A percentile compares a stretch with the other conserved stretches of the same genome.
Evolutionary conservation across 306 rosid species (phyloP).

Genomic region (Lotus japonicus): DNA sequence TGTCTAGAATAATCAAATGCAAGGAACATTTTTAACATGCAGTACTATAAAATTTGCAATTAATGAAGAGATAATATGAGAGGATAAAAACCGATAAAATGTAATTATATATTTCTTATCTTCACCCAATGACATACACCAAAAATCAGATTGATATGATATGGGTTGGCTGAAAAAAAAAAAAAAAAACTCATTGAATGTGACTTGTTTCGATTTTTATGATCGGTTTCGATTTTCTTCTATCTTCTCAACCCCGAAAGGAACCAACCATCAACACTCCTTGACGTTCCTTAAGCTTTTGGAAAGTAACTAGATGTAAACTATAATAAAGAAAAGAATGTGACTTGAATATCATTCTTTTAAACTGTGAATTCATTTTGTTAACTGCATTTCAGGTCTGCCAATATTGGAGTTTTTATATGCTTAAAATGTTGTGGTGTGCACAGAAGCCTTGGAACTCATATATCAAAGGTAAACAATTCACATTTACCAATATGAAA

Average conservation of each 20-base stretch:
- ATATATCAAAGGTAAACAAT: constrained; percentile 79
- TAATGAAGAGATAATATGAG: no score
- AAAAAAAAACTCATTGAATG: no score
- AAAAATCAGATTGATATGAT: no score
- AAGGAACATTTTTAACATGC: no score
- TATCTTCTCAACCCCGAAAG: no score
- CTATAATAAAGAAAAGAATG: neutral
- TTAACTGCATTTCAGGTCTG: constrained; percentile 62
- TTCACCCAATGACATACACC: no score
- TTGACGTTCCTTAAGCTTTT: constrained; percentile 3
- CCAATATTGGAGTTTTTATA: constrained; percentile 90
- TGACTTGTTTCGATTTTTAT: neutral
- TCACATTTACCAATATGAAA: neutral
- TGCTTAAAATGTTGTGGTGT: constrained; percentile 96
- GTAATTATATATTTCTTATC: no score
- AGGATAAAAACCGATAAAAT: no score
- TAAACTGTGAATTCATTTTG: neutral
- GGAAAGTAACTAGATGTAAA: constrained; percentile 4
- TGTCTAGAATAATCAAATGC: no score
- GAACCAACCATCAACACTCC: no score
- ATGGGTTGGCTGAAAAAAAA: no score
- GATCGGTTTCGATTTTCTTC: neutral
- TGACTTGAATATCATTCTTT: neutral
- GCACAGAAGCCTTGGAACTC: constrained; percentile 95
- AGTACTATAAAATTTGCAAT: no score